These are phyloP conservation scores for Priceomyces medius DNA, from an alignment of 805 yeast species.

Conservation along the genomic window DNA sequence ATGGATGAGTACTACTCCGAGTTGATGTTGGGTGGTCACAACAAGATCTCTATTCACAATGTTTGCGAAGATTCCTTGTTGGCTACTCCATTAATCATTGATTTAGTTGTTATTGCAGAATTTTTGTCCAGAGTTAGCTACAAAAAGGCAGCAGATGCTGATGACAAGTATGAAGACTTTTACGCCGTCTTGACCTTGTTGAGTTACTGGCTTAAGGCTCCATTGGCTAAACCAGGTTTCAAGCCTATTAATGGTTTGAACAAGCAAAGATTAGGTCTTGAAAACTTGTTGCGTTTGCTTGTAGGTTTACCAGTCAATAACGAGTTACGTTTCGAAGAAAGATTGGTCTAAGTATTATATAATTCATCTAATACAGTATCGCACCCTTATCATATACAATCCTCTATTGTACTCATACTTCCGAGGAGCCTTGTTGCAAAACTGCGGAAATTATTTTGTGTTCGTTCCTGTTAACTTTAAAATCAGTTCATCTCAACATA, in stretches of 20 bases:
- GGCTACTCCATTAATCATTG: slow-evolving; percentile 93
- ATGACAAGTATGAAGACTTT: slow-evolving; percentile 57
- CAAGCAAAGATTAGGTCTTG: slow-evolving; percentile 91
- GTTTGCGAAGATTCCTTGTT: slow-evolving; percentile 94
- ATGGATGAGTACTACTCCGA: slow-evolving; percentile 98
- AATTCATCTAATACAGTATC: not conserved
- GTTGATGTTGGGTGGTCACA: slow-evolving; percentile 96
- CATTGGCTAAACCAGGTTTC: slow-evolving; percentile 86
- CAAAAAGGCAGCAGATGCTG: slow-evolving; percentile 51
- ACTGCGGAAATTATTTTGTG: too few species aligned
- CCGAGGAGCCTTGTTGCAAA: too few species aligned
- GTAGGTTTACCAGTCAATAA: slow-evolving; percentile 88
- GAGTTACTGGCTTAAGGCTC: slow-evolving; percentile 96
- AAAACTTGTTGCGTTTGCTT: slow-evolving; percentile 83
- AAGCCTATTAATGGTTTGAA: slow-evolving; percentile 90
- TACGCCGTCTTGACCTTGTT: slow-evolving; percentile 85
- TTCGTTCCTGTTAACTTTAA: too few species aligned
- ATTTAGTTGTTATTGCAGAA: slow-evolving; percentile 85
- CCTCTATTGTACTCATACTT: too few species aligned
- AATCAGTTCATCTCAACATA: too few species aligned
- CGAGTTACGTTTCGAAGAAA: slow-evolving; percentile 93
- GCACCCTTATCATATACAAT: too few species aligned
- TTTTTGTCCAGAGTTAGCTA: slow-evolving; percentile 84
- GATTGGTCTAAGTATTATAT: slow-evolving; percentile 48
- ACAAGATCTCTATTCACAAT: slow-evolving; percentile 88